Evolutionary conservation across 1,284 basidiomycete species (phyloP).

Genomic region (Sphagnurus paluster): DNA sequence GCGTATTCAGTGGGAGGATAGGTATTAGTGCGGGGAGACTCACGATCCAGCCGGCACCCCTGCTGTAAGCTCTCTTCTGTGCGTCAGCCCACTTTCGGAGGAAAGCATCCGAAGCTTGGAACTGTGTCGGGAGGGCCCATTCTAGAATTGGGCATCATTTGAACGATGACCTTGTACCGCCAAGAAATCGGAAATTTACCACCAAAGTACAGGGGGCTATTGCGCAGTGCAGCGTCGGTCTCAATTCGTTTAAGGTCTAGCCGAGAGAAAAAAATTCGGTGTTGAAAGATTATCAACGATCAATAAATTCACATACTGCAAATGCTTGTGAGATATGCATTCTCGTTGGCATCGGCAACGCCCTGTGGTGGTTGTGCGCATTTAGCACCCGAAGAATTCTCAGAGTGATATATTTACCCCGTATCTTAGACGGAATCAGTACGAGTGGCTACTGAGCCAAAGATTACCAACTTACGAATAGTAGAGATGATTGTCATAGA

Average conservation of each 20-base stretch:
- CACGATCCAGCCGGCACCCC: slow-evolving; percentile 72
- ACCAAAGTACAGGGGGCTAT: slow-evolving; percentile 61
- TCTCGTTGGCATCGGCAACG: slow-evolving; percentile 61
- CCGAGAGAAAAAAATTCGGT: not conserved
- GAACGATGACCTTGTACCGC: slow-evolving; percentile 25
- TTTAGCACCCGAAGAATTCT: slow-evolving; percentile 3
- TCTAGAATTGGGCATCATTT: slow-evolving; percentile 41
- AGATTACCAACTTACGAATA: slow-evolving; percentile 48
- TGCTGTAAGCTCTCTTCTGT: slow-evolving; percentile 66
- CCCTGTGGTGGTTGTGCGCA: slow-evolving; percentile 46
- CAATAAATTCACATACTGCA: slow-evolving; percentile 54
- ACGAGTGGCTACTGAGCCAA: slow-evolving; percentile 9
- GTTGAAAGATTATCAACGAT: not conserved
- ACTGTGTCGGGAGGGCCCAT: slow-evolving; percentile 73
- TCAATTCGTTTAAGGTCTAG: slow-evolving; percentile 54
- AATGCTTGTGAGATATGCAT: slow-evolving; percentile 64
- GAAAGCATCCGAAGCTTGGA: slow-evolving; percentile 62
- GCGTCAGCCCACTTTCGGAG: slow-evolving; percentile 75
- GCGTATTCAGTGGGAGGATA: not conserved
- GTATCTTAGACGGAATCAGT: slow-evolving; percentile 39
- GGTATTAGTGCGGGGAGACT: slow-evolving; percentile 15
- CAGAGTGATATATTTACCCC: slow-evolving; percentile 43
- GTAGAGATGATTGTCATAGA: slow-evolving; percentile 82
- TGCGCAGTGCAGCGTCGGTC: slow-evolving; percentile 45
- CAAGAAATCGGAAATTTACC: slow-evolving; percentile 39